These are phyloP conservation scores for Claviceps cyperi DNA, from an alignment of 2,329 filamentous ascomycete species.

Conservation along the genomic window DNA sequence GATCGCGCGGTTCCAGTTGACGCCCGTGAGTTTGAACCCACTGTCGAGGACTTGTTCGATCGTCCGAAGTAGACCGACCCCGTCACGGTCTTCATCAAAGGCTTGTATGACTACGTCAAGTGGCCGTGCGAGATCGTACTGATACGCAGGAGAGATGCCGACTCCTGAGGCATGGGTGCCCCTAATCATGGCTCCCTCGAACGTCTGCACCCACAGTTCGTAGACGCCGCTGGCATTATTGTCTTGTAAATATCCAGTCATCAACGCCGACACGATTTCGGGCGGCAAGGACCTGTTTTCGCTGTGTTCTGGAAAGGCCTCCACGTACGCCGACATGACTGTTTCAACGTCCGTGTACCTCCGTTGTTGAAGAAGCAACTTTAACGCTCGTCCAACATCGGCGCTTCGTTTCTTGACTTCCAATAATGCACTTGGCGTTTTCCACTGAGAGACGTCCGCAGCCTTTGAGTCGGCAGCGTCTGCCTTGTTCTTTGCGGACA, in stretches of 20 bases:
- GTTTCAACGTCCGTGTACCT: slow-evolving; percentile 40
- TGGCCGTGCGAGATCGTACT: slow-evolving; percentile 37
- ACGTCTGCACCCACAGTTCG: slow-evolving; percentile 50
- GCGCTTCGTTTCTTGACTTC: slow-evolving; percentile 15
- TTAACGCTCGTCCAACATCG: slow-evolving; percentile 18
- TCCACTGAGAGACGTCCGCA: neutral
- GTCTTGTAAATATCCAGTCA: slow-evolving; percentile 48
- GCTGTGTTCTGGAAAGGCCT: slow-evolving; percentile 22
- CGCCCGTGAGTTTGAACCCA: slow-evolving; percentile 62
- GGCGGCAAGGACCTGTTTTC: slow-evolving; percentile 29
- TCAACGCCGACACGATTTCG: slow-evolving; percentile 47
- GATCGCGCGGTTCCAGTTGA: slow-evolving; percentile 71
- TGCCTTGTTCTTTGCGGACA: neutral
- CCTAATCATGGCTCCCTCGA: slow-evolving; percentile 33
- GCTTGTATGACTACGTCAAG: slow-evolving; percentile 35
- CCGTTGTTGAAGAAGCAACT: slow-evolving; percentile 20
- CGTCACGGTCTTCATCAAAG: slow-evolving; percentile 25
- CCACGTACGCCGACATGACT: slow-evolving; percentile 40
- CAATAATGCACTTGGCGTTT: slow-evolving; percentile 9
- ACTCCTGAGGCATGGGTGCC: slow-evolving; percentile 11
- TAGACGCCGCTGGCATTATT: slow-evolving; percentile 45
- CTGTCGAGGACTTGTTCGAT: slow-evolving; percentile 41
- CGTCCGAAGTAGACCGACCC: slow-evolving; percentile 31
- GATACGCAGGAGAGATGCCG: slow-evolving; percentile 29
- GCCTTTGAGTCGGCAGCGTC: neutral